These are phyloP conservation scores for Globisporangium cystogenes DNA, from an alignment of 352 stramenopile genomes.

Conservation along the genomic window DNA sequence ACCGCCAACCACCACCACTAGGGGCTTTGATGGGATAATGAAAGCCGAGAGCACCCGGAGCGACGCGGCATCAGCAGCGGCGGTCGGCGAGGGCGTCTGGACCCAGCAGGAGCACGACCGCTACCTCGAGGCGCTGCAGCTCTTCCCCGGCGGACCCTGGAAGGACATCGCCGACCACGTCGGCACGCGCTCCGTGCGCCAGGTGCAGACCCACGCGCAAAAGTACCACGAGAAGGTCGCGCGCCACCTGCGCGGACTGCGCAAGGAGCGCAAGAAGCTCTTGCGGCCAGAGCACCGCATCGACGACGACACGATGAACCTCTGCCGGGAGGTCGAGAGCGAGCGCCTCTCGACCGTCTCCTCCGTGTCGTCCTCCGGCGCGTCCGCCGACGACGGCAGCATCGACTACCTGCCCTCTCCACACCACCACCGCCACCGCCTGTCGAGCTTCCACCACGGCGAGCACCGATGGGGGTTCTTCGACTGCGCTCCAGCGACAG, in stretches of 20 bases:
- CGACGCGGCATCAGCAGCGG: conserved; percentile 1
- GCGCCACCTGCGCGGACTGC: conserved; percentile 43
- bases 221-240: conserved; percentile 75
- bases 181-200: conserved; percentile 28
- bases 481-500: background rate
- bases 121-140: conserved; percentile 18
- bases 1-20: background rate
- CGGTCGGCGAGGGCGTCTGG: conserved; percentile 15
- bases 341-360: conserved; percentile 1
- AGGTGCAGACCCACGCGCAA: conserved; percentile 54
- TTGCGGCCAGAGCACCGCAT: conserved; percentile 47
- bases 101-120: conserved; percentile 27
- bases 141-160: conserved; percentile 23
- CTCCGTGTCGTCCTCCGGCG: background rate
- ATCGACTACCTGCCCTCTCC: background rate
- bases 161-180: conserved; percentile 18
- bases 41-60: background rate
- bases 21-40: conserved; percentile 1
- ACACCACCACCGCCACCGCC: background rate
- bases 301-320: conserved; percentile 26
- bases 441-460: background rate
- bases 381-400: background rate
- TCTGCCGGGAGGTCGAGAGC: conserved; percentile 12
- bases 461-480: background rate
- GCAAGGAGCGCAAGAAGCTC: conserved; percentile 54